Percentiles rank a stretch among this genome's conserved stretches.
Conservation (phyloP, 805 yeast genomes). For the Barnettozyma botsteinii region DNA sequence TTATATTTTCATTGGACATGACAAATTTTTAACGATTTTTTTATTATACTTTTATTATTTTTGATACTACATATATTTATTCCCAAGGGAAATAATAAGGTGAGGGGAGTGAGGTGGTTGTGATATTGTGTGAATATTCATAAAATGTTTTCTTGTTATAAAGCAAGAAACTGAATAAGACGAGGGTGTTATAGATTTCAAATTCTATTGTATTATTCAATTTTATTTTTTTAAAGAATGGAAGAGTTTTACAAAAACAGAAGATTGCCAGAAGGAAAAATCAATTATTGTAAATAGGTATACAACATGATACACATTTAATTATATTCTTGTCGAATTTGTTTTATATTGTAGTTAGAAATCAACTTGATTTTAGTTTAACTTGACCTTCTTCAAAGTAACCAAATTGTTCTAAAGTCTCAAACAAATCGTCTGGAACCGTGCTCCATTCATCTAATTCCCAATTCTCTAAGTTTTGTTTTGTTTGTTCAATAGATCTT, state of each 20-base stretch:
- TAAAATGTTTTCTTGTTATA: conserved; percentile 1
- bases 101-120: conserved; percentile 6
- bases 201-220: background rate
- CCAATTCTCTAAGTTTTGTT: conserved; percentile 25
- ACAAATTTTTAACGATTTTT: conserved; percentile 12
- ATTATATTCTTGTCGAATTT: conserved; percentile 5
- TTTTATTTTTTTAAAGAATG: background rate
- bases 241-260: background rate
- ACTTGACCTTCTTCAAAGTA: conserved; percentile 2
- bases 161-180: background rate
- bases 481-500: conserved; percentile 11
- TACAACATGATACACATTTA: conserved; percentile 10
- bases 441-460: conserved; percentile 23
- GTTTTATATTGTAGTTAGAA: background rate
- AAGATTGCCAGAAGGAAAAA: background rate
- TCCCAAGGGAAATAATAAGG: conserved; percentile 1
- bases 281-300: conserved; percentile 9
- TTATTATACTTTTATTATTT: conserved; percentile 4
- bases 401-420: conserved; percentile 7
- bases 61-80: conserved; percentile 2
- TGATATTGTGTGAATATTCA: conserved; percentile 8
- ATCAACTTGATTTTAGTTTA: no score
- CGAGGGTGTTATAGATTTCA: background rate
- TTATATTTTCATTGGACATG: conserved; percentile 11
- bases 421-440: conserved; percentile 32